A percentile compares a stretch with the other conserved stretches of the same genome.
These are phyloP conservation scores for Nepenthes gracilis DNA, from an alignment of 148 eudicot species.

Conservation along the genomic window DNA sequence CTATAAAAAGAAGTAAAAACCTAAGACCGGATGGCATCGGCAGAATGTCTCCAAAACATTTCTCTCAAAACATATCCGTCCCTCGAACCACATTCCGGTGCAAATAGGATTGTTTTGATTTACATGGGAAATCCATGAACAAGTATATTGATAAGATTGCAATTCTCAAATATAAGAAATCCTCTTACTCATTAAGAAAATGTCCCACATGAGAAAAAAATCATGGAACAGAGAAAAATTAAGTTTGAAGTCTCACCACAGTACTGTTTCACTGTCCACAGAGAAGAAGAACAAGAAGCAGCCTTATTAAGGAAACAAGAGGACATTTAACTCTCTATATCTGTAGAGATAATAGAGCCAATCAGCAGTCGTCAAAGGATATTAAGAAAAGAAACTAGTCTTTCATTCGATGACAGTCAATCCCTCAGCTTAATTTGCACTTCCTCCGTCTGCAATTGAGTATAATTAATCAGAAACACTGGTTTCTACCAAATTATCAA, in stretches of 20 bases:
- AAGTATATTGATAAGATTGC: too few relatives aligned
- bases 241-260: slow-evolving; percentile 6
- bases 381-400: not conserved
- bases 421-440: slow-evolving; percentile 41
- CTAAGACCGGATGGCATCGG: too few relatives aligned
- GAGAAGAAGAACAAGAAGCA: too few relatives aligned
- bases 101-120: too few relatives aligned
- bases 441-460: slow-evolving; percentile 32
- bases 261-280: slow-evolving; percentile 1
- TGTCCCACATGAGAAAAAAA: slow-evolving; percentile 9
- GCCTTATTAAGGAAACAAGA: too few relatives aligned
- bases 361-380: slow-evolving; percentile 14
- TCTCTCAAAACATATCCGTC: too few relatives aligned
- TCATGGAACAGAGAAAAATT: slow-evolving; percentile 6
- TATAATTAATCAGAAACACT: not conserved
- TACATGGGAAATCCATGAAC: too few relatives aligned
- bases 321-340: slow-evolving; percentile 15
- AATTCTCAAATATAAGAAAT: not conserved
- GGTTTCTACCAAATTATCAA: not conserved
- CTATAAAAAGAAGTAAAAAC: too few relatives aligned
- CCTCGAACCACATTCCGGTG: too few relatives aligned
- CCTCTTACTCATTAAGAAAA: not conserved
- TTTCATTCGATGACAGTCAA: slow-evolving; percentile 44
- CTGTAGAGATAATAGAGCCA: slow-evolving; percentile 10
- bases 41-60: too few relatives aligned